These are phyloP conservation scores for Cryptococcus sp. DNA, from an alignment of 1,284 basidiomycete genomes.

Conservation along the genomic window DNA sequence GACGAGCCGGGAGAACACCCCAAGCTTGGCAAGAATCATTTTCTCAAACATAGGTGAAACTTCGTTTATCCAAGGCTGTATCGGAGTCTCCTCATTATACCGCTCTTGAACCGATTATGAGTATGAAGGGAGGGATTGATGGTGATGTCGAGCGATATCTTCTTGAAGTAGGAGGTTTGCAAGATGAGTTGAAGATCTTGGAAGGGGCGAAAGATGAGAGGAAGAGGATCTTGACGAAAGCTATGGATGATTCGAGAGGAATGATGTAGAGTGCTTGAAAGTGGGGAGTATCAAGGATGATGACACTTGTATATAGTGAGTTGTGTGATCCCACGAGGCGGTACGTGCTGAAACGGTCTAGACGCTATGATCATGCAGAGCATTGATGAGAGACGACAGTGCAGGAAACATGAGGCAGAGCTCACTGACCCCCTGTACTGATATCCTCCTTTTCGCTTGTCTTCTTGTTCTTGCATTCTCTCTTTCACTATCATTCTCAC, in stretches of 20 bases:
- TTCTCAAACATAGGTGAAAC: constrained; percentile 8
- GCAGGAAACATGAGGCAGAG: too few relatives aligned
- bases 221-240: neutral
- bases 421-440: too few relatives aligned
- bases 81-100: neutral
- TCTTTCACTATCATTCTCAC: too few relatives aligned
- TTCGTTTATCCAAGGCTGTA: constrained; percentile 3
- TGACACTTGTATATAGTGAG: too few relatives aligned
- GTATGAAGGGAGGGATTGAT: constrained; percentile 3
- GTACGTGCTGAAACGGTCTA: too few relatives aligned
- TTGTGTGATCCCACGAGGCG: too few relatives aligned
- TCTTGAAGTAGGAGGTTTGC: constrained; percentile 8
- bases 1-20: constrained; percentile 4
- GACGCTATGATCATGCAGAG: too few relatives aligned
- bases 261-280: too few relatives aligned
- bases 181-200: constrained; percentile 3
- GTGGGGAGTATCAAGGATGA: too few relatives aligned
- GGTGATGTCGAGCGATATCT: constrained; percentile 11
- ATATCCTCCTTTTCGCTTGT: too few relatives aligned
- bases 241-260: neutral
- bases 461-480: too few relatives aligned
- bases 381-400: too few relatives aligned
- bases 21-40: constrained; percentile 6
- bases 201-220: neutral
- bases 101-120: constrained; percentile 5